Conservation (phyloP, 495 filamentous ascomycete genomes). For the Paragyromitra xinjiangensis region DNA sequence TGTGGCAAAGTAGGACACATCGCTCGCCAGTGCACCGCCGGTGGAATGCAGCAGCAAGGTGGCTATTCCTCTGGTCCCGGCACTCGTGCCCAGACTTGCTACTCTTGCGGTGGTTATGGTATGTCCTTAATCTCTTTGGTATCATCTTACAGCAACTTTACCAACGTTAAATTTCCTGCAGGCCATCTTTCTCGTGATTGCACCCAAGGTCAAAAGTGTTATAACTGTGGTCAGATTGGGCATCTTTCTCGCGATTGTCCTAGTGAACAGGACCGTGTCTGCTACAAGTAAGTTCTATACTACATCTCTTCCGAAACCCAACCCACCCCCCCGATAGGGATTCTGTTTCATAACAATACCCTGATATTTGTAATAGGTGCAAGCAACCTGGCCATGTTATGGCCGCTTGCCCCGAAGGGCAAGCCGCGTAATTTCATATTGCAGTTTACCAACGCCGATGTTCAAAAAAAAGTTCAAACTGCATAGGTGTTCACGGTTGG, state of each 20-base stretch:
- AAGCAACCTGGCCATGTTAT: conserved; percentile 98
- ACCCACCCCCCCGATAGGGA: background rate
- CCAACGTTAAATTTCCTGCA: background rate
- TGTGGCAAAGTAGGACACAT: conserved; percentile 97
- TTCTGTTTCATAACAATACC: background rate
- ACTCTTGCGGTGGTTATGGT: conserved; percentile 92
- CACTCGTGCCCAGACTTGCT: conserved; percentile 81
- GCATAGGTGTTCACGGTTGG: conserved; percentile 56
- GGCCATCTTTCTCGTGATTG: conserved; percentile 96
- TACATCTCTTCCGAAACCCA: background rate
- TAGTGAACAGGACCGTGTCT: conserved; percentile 92
- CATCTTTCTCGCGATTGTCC: conserved; percentile 96
- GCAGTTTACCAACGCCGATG: conserved; percentile 53
- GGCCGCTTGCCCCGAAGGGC: conserved; percentile 79
- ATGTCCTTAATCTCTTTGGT: conserved; percentile 13
- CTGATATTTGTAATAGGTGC: conserved; percentile 65
- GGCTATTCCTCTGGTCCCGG: conserved; percentile 56
- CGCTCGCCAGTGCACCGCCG: conserved; percentile 85
- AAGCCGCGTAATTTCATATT: conserved; percentile 40
- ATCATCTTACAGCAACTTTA: background rate
- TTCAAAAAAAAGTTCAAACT: conserved; percentile 54
- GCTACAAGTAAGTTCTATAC: conserved; percentile 73
- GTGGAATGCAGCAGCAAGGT: conserved; percentile 55
- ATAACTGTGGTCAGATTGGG: conserved; percentile 97
- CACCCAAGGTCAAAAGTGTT: conserved; percentile 99